These are phyloP conservation scores for Cyamopsis tetragonoloba DNA, from an alignment of 306 rosid genomes.

Conservation along the genomic window DNA sequence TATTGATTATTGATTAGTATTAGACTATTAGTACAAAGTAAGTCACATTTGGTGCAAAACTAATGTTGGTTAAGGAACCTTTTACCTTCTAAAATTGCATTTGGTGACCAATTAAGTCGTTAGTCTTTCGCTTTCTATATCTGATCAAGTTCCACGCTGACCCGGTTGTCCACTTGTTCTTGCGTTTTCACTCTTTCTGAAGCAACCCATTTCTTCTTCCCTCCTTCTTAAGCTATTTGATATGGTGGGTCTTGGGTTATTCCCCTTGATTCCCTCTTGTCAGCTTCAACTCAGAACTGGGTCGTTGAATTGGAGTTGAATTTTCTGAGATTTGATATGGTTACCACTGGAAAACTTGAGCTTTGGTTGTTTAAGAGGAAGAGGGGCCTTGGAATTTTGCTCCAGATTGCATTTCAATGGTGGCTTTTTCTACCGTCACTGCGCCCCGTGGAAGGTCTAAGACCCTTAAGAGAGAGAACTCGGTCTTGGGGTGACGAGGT, in stretches of 20 bases:
- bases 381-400: conserved; percentile 37
- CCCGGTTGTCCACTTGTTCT: conserved; percentile 30
- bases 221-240: conserved; percentile 39
- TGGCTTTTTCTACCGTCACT: conserved; percentile 44
- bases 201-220: conserved; percentile 47
- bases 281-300: conserved; percentile 34
- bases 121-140: conserved; percentile 67
- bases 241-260: conserved; percentile 37
- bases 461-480: conserved; percentile 84
- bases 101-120: conserved; percentile 61
- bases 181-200: conserved; percentile 56
- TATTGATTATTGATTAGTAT: background rate
- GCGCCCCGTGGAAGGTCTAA: conserved; percentile 57
- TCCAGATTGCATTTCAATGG: conserved; percentile 37
- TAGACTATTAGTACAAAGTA: conserved; percentile 11
- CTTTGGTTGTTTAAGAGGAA: conserved; percentile 33
- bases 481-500: conserved; percentile 96
- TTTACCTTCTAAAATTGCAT: conserved; percentile 40
- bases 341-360: conserved; percentile 29
- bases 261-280: conserved; percentile 26
- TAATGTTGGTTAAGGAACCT: conserved; percentile 15
- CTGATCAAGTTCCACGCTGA: conserved; percentile 41
- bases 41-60: conserved; percentile 25
- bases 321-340: conserved; percentile 40
- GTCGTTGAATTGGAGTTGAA: conserved; percentile 45